These are phyloP conservation scores for Colletotrichum cuscutae DNA, from an alignment of 2,329 filamentous ascomycete genomes.

Conservation along the genomic window DNA sequence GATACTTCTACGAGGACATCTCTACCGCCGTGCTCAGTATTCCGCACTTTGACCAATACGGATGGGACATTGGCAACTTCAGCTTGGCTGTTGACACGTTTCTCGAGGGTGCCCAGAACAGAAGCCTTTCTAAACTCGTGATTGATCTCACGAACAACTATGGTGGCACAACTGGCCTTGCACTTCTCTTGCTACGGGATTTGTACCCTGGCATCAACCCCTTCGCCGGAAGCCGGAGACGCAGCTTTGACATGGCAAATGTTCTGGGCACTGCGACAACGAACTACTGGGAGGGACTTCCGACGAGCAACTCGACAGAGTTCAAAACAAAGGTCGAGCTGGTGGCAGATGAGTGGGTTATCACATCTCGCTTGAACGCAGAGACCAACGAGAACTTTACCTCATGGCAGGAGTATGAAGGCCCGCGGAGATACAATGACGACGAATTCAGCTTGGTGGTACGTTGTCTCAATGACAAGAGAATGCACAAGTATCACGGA, in stretches of 20 bases:
- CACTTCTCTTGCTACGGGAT: conserved; percentile 7
- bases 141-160: conserved; percentile 22
- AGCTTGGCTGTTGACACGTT: neutral
- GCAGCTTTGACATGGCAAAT: conserved; percentile 17
- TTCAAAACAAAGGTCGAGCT: neutral
- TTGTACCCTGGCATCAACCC: conserved; percentile 19
- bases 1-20: conserved; percentile 24
- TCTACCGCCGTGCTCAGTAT: conserved; percentile 23
- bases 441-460: conserved; percentile 15
- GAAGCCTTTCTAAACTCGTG: neutral
- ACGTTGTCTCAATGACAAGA: too few relatives aligned
- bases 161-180: conserved; percentile 10
- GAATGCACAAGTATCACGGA: too few relatives aligned
- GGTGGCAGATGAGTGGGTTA: conserved; percentile 11
- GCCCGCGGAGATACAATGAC: neutral
- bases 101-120: neutral
- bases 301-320: neutral
- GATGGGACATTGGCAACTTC: conserved; percentile 12
- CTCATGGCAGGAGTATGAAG: conserved; percentile 23
- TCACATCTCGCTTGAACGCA: conserved; percentile 5
- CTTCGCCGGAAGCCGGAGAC: conserved; percentile 10
- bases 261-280: conserved; percentile 15
- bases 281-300: neutral
- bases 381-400: conserved; percentile 9
- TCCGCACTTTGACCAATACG: conserved; percentile 25